phyloP scores from a whole-genome alignment of 371 early-diverging fungal genomes.

The Quaeritorhiza haematococci region DNA sequence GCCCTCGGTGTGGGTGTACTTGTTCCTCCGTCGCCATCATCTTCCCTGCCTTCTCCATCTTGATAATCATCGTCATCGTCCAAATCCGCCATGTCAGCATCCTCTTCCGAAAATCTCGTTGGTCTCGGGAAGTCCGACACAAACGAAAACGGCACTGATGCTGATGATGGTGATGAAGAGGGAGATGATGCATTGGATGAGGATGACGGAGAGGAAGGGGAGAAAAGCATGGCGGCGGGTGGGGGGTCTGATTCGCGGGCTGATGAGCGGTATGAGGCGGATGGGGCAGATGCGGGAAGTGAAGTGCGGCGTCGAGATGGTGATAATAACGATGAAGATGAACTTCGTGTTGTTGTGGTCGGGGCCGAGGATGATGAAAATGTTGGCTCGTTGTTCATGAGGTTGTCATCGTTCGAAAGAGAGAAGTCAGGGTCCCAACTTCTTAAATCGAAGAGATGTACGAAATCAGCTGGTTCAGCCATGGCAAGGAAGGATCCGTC shows the following conservation, averaged over 20 bases:
- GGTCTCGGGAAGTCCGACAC: no score
- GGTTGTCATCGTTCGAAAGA: no score
- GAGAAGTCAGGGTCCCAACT: no score
- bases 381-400: slow-evolving; percentile 21
- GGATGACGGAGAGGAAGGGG: no score
- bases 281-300: neutral
- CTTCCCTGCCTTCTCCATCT: neutral
- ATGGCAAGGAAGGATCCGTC: slow-evolving; percentile 66
- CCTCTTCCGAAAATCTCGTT: neutral
- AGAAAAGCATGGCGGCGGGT: no score
- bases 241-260: no score
- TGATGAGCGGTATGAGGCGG: neutral
- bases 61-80: neutral
- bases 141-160: no score
- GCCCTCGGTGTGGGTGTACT: neutral
- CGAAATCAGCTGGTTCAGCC: slow-evolving; percentile 68
- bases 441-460: slow-evolving; percentile 63
- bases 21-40: neutral
- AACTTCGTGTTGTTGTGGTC: neutral
- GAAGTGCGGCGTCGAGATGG: no score
- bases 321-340: neutral
- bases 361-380: slow-evolving; percentile 37
- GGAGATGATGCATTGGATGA: no score
- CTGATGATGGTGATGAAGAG: no score
- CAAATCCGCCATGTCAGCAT: neutral